A percentile compares a stretch with the other conserved stretches of the same genome.
Evolutionary conservation across 208 protist genomes (phyloP).

Genomic region (Acanthamoeba rhysodes): DNA sequence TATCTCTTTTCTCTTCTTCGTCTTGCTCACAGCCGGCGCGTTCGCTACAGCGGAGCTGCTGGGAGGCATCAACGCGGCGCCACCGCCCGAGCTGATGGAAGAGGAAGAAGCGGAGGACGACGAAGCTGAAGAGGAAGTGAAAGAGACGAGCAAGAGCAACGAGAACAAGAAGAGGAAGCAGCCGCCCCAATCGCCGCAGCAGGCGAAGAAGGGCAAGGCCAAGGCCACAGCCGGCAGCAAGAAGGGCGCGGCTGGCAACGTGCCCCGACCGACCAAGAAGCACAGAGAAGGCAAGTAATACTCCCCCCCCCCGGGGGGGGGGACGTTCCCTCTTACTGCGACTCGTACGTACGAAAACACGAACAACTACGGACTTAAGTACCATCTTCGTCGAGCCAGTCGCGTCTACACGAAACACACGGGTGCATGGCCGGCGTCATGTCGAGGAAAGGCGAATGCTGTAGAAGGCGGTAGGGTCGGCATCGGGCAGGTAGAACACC

Average conservation of each 20-base stretch:
- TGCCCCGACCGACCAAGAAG: not conserved
- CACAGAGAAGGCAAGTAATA: not conserved
- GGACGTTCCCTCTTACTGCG: no score
- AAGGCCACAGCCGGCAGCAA: not conserved
- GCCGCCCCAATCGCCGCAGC: not conserved
- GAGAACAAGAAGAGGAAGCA: constrained; percentile 38
- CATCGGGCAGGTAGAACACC: not conserved
- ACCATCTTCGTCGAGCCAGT: not conserved
- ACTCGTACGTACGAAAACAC: no score
- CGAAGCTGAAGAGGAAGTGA: not conserved
- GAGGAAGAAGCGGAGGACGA: constrained; percentile 12
- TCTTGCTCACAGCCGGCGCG: no score
- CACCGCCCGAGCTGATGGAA: constrained; percentile 37
- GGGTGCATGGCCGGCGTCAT: not conserved
- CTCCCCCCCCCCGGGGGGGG: not conserved
- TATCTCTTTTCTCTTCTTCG: not conserved
- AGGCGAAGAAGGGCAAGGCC: not conserved
- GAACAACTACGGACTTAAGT: not conserved
- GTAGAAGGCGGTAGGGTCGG: not conserved
- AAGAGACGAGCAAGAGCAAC: not conserved
- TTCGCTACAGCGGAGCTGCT: constrained; percentile 5
- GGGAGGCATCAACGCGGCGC: not conserved
- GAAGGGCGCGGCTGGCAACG: not conserved
- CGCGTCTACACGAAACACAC: no score
- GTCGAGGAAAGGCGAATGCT: not conserved